Percentiles rank a stretch among this genome's conserved stretches.
Conservation (phyloP, 2,329 filamentous ascomycete genomes). For the Colletotrichum siamense region DNA sequence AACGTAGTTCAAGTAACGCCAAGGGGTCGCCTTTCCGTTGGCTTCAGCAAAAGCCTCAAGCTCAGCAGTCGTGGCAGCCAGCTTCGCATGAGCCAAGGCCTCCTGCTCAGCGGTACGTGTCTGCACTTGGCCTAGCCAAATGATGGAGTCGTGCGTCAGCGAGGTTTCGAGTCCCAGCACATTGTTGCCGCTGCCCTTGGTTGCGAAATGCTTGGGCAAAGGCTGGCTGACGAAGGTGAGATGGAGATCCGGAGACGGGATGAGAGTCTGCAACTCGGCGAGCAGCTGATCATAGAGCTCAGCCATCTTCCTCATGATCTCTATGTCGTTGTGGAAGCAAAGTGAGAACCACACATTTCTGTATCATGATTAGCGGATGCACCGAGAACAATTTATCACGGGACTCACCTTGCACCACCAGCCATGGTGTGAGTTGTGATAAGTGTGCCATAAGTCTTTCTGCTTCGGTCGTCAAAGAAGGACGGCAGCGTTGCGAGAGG, state of each 20-base stretch:
- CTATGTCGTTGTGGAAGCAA: neutral
- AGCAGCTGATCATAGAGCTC: neutral
- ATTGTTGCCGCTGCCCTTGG: neutral
- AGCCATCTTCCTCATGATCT: neutral
- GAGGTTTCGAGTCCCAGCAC: neutral
- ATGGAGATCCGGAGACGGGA: neutral
- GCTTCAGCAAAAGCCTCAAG: neutral
- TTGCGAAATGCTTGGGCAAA: neutral
- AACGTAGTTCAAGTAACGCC: neutral
- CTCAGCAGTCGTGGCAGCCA: neutral
- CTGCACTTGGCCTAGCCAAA: neutral
- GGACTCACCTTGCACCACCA: neutral
- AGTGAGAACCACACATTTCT: neutral
- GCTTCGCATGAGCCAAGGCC: neutral
- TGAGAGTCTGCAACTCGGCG: neutral
- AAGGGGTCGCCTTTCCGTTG: neutral
- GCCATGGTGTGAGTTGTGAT: neutral
- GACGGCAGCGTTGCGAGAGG: neutral
- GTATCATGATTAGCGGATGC: neutral
- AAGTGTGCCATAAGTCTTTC: neutral
- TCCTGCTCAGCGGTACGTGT: neutral
- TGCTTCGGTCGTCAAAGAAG: neutral
- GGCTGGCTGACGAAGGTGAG: neutral
- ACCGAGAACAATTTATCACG: rapidly evolving
- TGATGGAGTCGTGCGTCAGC: neutral